Percentiles rank a stretch among this genome's conserved stretches.
phyloP scores from a whole-genome alignment of 345 rosid genomes.

The Citropsis articulata region DNA sequence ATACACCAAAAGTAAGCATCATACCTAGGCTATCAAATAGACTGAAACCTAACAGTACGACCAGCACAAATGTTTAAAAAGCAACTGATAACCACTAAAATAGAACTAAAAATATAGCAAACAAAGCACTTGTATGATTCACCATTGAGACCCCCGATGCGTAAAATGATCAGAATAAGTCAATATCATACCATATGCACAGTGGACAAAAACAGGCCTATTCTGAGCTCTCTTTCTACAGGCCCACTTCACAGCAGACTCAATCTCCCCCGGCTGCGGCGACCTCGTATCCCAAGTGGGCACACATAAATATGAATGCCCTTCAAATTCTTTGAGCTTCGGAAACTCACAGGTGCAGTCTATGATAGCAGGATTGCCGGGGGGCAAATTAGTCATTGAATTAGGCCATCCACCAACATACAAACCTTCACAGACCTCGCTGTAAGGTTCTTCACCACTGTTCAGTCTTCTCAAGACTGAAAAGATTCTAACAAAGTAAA shows the following conservation, averaged over 20 bases:
- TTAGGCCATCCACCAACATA: slow-evolving; percentile 80
- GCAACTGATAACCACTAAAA: not conserved
- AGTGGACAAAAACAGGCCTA: slow-evolving; percentile 54
- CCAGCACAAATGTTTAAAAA: not conserved
- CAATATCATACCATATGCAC: slow-evolving; percentile 63
- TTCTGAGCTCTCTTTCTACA: slow-evolving; percentile 58
- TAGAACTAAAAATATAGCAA: not conserved
- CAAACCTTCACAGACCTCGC: slow-evolving; percentile 48
- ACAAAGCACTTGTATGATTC: not conserved
- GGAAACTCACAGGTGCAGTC: slow-evolving; percentile 82
- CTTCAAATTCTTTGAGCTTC: slow-evolving; percentile 34
- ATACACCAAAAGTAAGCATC: not conserved
- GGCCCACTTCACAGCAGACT: slow-evolving; percentile 76
- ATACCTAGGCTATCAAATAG: not conserved
- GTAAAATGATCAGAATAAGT: not conserved
- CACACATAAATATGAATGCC: slow-evolving; percentile 51
- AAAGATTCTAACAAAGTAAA: slow-evolving; percentile 46
- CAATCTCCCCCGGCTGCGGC: slow-evolving; percentile 63
- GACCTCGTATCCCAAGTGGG: slow-evolving; percentile 84
- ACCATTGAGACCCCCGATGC: not conserved
- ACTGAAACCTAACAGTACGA: not conserved
- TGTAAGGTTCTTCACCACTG: slow-evolving; percentile 58
- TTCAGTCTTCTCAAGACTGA: slow-evolving; percentile 35
- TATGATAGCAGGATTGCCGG: slow-evolving; percentile 63
- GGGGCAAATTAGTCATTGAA: slow-evolving; percentile 43